phyloP scores from a whole-genome alignment of 2,329 filamentous ascomycete species.

The Aspergillus fischeri region DNA sequence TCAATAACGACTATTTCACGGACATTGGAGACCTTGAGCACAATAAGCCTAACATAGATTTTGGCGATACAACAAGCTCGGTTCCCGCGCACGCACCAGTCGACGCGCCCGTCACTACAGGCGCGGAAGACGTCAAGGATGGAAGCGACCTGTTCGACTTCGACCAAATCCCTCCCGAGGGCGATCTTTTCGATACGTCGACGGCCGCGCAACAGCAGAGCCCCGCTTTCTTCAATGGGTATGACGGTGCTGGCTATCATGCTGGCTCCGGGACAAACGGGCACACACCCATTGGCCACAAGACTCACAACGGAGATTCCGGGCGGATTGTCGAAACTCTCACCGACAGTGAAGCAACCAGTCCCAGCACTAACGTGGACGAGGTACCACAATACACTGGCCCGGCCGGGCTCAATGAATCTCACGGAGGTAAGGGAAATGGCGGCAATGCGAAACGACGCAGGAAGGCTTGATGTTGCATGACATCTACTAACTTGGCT shows the following conservation, averaged over 20 bases:
- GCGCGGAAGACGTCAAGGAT: conserved; percentile 25
- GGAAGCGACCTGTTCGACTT: conserved; percentile 42
- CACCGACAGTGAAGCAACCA: conserved; percentile 43
- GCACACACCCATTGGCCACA: conserved; percentile 8
- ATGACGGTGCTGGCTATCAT: conserved; percentile 23
- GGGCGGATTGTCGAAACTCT: conserved; percentile 40
- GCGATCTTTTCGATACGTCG: conserved; percentile 29
- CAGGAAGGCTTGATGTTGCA: conserved; percentile 24
- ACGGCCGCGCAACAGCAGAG: conserved; percentile 21
- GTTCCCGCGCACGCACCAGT: conserved; percentile 15
- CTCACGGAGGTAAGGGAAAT: conserved; percentile 17
- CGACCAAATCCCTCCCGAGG: conserved; percentile 32
- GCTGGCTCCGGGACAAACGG: conserved; percentile 5
- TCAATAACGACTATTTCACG: conserved; percentile 55
- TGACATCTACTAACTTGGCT: conserved; percentile 8
- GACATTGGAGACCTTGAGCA: conserved; percentile 35
- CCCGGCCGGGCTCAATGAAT: conserved; percentile 10
- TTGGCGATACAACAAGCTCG: conserved; percentile 16
- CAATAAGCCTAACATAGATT: conserved; percentile 22
- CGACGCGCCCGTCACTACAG: conserved; percentile 15
- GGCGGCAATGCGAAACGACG: conserved; percentile 30
- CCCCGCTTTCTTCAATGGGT: conserved; percentile 31
- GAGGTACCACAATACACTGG: conserved; percentile 20
- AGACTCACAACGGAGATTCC: conserved; percentile 21
- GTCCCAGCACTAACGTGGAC: conserved; percentile 35